Percentiles rank a stretch among this genome's conserved stretches.
These are phyloP conservation scores for Penicillium olsonii DNA, from an alignment of 2,329 filamentous ascomycete genomes.

Conservation along the genomic window DNA sequence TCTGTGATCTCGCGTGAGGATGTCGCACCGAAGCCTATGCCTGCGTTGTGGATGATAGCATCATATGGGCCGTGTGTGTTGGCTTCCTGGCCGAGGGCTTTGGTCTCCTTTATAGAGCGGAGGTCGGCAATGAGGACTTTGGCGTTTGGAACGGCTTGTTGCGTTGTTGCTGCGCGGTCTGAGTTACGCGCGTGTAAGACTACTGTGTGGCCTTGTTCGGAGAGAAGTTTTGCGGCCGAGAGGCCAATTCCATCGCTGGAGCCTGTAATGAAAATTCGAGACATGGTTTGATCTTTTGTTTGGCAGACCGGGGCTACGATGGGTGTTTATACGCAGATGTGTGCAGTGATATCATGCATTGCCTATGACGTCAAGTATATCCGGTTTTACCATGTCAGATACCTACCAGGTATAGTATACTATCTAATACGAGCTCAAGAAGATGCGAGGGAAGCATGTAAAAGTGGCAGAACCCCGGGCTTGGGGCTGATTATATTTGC, in stretches of 20 bases:
- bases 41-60: constrained; percentile 61
- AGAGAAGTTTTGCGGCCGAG: constrained; percentile 52
- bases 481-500: too few relatives aligned
- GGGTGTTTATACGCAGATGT: neutral
- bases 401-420: too few relatives aligned
- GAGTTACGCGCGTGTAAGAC: constrained; percentile 59
- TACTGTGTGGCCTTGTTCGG: constrained; percentile 56
- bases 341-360: neutral
- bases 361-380: neutral
- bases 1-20: constrained; percentile 42
- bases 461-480: too few relatives aligned
- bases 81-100: constrained; percentile 53
- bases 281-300: constrained; percentile 6
- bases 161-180: constrained; percentile 54
- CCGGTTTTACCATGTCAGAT: too few relatives aligned
- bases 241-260: constrained; percentile 60
- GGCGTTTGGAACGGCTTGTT: constrained; percentile 51
- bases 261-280: constrained; percentile 55
- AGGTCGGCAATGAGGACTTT: constrained; percentile 58
- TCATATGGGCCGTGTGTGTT: constrained; percentile 53
- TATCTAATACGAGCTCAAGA: too few relatives aligned
- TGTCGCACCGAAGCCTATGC: constrained; percentile 45
- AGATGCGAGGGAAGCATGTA: too few relatives aligned
- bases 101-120: constrained; percentile 52
- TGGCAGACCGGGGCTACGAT: too few relatives aligned